Conservation (phyloP, 345 rosid species). For the Gossypium bickii region DNA sequence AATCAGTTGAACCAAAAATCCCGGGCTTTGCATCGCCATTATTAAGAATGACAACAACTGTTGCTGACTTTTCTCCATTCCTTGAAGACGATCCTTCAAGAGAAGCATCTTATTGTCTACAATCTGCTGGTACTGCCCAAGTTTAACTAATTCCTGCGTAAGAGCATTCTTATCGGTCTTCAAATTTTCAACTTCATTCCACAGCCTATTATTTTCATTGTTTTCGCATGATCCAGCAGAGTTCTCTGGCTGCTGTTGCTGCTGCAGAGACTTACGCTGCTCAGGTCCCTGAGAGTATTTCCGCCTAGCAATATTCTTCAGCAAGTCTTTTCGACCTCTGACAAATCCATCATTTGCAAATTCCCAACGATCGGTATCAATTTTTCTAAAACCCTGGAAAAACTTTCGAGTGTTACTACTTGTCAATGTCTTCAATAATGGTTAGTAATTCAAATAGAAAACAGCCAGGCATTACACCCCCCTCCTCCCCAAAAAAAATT, state of each 20-base stretch:
- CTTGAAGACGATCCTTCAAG: constrained; percentile 66
- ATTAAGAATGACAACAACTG: constrained; percentile 93
- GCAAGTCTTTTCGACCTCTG: constrained; percentile 60
- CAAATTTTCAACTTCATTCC: constrained; percentile 76
- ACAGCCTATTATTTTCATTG: constrained; percentile 35
- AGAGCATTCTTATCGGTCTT: constrained; percentile 63
- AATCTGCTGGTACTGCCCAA: constrained; percentile 65
- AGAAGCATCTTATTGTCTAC: constrained; percentile 57
- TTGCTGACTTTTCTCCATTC: constrained; percentile 90
- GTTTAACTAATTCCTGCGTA: constrained; percentile 65
- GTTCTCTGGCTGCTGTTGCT: constrained; percentile 26
- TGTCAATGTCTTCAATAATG: neutral
- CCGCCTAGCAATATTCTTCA: constrained; percentile 63
- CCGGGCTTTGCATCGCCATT: constrained; percentile 86
- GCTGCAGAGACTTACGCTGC: constrained; percentile 31
- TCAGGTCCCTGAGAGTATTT: constrained; percentile 57
- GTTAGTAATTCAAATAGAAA: neutral
- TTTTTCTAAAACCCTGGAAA: constrained; percentile 82
- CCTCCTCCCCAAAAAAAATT: too few species aligned
- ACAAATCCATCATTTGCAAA: constrained; percentile 83
- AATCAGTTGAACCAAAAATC: constrained; percentile 70
- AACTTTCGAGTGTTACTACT: constrained; percentile 1
- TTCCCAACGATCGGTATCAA: constrained; percentile 84
- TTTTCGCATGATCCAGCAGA: constrained; percentile 32
- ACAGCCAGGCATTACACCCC: neutral